A percentile compares a stretch with the other conserved stretches of the same genome.
phyloP scores from a whole-genome alignment of 202 grass and related monocot genomes.

The Saccharum hybrid region DNA sequence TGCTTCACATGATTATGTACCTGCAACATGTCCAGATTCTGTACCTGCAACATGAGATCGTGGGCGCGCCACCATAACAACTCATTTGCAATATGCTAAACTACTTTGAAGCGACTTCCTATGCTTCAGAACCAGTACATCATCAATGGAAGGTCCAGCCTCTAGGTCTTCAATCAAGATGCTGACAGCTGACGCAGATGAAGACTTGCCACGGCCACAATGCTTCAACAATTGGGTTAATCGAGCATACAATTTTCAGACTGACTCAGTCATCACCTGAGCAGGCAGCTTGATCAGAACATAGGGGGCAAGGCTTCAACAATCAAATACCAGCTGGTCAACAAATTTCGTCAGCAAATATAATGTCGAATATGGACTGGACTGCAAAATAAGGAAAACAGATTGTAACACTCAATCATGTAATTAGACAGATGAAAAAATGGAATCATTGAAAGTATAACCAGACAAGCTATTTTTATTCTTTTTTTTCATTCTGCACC shows the following conservation, averaged over 20 bases:
- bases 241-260: too few species aligned
- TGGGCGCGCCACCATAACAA: neutral
- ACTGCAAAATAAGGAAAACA: conserved; percentile 52
- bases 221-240: too few species aligned
- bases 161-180: too few species aligned
- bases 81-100: neutral
- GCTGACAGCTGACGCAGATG: too few species aligned
- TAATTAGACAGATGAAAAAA: neutral
- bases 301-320: neutral
- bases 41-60: neutral
- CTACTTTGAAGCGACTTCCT: too few species aligned
- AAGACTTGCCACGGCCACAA: too few species aligned
- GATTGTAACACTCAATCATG: conserved; percentile 3
- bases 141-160: too few species aligned
- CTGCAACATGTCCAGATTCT: neutral
- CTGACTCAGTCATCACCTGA: too few species aligned
- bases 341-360: conserved; percentile 83
- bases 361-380: conserved; percentile 74
- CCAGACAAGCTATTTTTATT: neutral
- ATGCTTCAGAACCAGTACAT: too few species aligned
- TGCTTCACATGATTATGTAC: neutral
- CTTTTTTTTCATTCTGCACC: conserved; percentile 42
- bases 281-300: conserved; percentile 16
- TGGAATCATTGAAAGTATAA: conserved; percentile 28
- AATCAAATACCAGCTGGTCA: conserved; percentile 23